phyloP scores from a whole-genome alignment of 139 green algal genomes.

The Haematococcus sp. region DNA sequence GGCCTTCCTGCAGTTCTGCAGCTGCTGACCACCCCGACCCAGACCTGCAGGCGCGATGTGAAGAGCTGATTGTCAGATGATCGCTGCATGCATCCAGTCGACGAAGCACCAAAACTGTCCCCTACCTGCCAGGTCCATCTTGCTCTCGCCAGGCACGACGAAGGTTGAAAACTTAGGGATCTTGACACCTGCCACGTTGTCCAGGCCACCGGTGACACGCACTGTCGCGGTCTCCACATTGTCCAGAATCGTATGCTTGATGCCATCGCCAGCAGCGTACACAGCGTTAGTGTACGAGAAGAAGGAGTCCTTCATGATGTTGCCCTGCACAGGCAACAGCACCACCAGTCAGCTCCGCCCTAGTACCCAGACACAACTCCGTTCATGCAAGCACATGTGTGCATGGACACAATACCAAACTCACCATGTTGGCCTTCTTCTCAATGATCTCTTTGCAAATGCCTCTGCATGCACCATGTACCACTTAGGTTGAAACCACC shows the following conservation, averaged over 20 bases:
- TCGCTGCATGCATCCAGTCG: conserved; percentile 4
- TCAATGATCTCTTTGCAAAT: conserved; percentile 91
- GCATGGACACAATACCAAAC: no score
- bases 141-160: conserved; percentile 64
- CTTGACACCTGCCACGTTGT: conserved; percentile 98
- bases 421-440: conserved; percentile 70
- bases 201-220: conserved; percentile 49
- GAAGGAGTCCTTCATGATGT: conserved; percentile 85
- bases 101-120: not conserved
- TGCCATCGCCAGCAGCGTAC: conserved; percentile 89
- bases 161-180: conserved; percentile 88
- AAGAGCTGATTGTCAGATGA: no score
- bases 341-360: not conserved
- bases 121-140: conserved; percentile 80
- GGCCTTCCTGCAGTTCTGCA: conserved; percentile 81
- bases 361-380: no score
- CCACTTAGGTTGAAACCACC: not conserved
- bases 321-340: conserved; percentile 46
- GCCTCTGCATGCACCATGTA: not conserved
- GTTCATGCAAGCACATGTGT: not conserved
- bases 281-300: conserved; percentile 95
- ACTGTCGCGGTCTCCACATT: conserved; percentile 43
- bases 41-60: conserved; percentile 61
- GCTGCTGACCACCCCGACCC: conserved; percentile 88
- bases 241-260: conserved; percentile 86